phyloP scores from a whole-genome alignment of 768 basidiomycete genomes.

The Lanmaoa rubissima region DNA sequence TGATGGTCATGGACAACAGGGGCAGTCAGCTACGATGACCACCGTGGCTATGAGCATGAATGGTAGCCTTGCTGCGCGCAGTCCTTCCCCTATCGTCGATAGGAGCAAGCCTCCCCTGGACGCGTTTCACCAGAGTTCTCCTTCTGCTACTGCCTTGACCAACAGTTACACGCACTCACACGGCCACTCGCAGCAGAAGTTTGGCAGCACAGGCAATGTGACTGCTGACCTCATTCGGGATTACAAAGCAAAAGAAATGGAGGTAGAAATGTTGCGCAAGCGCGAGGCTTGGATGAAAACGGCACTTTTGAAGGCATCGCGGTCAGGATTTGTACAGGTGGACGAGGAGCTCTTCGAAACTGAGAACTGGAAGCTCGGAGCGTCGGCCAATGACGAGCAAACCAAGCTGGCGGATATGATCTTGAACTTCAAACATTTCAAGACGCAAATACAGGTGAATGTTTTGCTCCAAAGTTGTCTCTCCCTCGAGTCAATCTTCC shows the following conservation, averaged over 20 bases:
- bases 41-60: conserved; percentile 54
- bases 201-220: conserved; percentile 63
- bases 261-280: conserved; percentile 72
- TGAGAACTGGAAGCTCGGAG: conserved; percentile 34
- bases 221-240: conserved; percentile 77
- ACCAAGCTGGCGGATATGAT: conserved; percentile 65
- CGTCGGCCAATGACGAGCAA: conserved; percentile 40
- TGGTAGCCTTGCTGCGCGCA: conserved; percentile 46
- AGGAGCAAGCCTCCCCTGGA: conserved; percentile 57
- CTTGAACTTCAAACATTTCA: conserved; percentile 83
- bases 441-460: conserved; percentile 81
- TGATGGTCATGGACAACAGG: conserved; percentile 25
- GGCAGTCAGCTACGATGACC: conserved; percentile 47
- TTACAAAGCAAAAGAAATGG: conserved; percentile 77
- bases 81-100: conserved; percentile 58
- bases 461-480: not conserved
- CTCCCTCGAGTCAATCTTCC: not conserved
- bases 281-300: conserved; percentile 86
- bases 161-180: conserved; percentile 51
- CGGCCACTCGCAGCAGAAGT: conserved; percentile 33
- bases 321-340: conserved; percentile 72
- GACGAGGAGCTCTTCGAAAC: conserved; percentile 49
- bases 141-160: conserved; percentile 41
- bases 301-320: conserved; percentile 70
- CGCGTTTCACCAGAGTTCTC: conserved; percentile 50